These are phyloP conservation scores for Mangifera indica DNA, from an alignment of 345 rosid species.

Conservation along the genomic window DNA sequence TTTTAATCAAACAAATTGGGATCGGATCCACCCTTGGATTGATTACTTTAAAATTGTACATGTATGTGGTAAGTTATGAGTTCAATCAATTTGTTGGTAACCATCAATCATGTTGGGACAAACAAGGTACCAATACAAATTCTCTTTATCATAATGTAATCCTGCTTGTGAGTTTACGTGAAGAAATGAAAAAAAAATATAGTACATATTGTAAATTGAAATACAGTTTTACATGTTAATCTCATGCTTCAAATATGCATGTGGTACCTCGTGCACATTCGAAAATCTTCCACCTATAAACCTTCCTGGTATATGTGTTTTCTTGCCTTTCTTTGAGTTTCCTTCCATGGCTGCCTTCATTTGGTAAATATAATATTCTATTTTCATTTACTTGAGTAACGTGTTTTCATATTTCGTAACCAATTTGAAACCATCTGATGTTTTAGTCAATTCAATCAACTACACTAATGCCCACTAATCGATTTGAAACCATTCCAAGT, in stretches of 20 bases:
- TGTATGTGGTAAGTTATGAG: background rate
- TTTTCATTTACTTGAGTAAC: background rate
- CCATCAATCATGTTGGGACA: conserved; percentile 20
- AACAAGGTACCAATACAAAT: conserved; percentile 23
- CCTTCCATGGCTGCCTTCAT: background rate
- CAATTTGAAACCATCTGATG: background rate
- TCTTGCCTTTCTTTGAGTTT: conserved; percentile 7
- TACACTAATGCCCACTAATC: background rate
- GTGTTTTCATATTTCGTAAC: background rate
- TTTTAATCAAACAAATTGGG: too few relatives aligned
- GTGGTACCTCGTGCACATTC: conserved; percentile 13
- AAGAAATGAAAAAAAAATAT: conserved; percentile 4
- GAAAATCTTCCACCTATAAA: background rate
- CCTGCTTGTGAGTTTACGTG: conserved; percentile 19
- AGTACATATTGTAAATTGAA: background rate
- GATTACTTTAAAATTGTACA: too few relatives aligned
- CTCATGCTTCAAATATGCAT: conserved; percentile 19
- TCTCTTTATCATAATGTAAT: conserved; percentile 6
- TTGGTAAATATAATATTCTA: background rate
- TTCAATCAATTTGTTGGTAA: background rate
- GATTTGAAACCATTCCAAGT: too few relatives aligned
- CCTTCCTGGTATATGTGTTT: conserved; percentile 7
- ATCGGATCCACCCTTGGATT: too few relatives aligned
- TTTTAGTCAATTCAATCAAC: background rate
- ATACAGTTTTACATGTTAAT: conserved; percentile 20